Percentiles rank a stretch among this genome's conserved stretches.
phyloP scores from a whole-genome alignment of 2,329 filamentous ascomycete genomes.

The Podosphaera fusca region DNA sequence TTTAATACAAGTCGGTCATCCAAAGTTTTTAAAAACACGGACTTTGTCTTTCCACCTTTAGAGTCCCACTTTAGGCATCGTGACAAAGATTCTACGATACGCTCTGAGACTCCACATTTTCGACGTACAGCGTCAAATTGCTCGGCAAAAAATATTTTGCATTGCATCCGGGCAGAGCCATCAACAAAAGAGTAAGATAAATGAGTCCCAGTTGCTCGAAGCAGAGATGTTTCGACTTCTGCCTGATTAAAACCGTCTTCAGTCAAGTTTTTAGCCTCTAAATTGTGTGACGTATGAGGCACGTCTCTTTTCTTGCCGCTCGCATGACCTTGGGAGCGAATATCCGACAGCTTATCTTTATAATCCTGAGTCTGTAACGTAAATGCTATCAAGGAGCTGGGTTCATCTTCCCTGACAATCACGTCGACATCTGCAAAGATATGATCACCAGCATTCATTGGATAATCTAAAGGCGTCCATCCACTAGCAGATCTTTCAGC shows the following conservation, averaged over 20 bases:
- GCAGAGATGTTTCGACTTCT: conserved; percentile 64
- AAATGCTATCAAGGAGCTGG: conserved; percentile 85
- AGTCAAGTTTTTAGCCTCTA: conserved; percentile 9
- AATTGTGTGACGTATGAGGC: conserved; percentile 10
- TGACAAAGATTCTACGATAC: conserved; percentile 85
- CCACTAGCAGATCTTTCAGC: conserved; percentile 90
- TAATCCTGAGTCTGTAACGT: conserved; percentile 79
- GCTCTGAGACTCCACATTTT: conserved; percentile 80
- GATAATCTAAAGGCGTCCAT: conserved; percentile 83
- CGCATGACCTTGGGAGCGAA: conserved; percentile 28
- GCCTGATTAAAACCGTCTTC: conserved; percentile 28
- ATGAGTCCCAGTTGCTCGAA: conserved; percentile 72
- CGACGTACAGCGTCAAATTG: conserved; percentile 86
- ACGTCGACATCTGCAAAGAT: conserved; percentile 95
- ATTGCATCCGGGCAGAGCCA: conserved; percentile 81
- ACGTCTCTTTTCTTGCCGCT: conserved; percentile 15
- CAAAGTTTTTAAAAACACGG: conserved; percentile 85
- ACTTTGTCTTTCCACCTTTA: conserved; percentile 93
- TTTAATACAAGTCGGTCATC: conserved; percentile 71
- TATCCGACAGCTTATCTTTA: conserved; percentile 48
- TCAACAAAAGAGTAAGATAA: conserved; percentile 91
- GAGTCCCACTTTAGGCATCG: conserved; percentile 96
- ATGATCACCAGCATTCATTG: conserved; percentile 67
- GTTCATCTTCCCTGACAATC: conserved; percentile 91
- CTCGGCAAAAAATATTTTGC: conserved; percentile 96